A percentile compares a stretch with the other conserved stretches of the same genome.
These are phyloP conservation scores for Misopates orontium DNA, from an alignment of 257 asterid species.

Conservation along the genomic window DNA sequence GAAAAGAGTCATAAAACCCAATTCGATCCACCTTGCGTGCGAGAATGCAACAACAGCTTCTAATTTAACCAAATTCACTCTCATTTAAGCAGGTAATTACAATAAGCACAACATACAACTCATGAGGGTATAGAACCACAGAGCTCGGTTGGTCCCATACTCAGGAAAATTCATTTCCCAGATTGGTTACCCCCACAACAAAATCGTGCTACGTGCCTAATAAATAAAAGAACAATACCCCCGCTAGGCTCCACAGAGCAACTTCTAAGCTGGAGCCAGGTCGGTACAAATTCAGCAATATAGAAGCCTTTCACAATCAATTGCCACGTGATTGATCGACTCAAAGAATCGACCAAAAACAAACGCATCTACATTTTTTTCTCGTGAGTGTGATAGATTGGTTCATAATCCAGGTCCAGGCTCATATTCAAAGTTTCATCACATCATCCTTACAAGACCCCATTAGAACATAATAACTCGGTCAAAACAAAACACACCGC, in stretches of 20 bases:
- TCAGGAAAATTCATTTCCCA: not conserved
- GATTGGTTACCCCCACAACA: not conserved
- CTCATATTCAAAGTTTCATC: no score
- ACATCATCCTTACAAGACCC: no score
- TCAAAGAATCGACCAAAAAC: not conserved
- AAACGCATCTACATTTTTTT: no score
- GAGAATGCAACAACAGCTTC: not conserved
- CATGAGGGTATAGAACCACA: not conserved
- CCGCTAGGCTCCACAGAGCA: no score
- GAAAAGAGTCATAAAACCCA: not conserved
- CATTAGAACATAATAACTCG: not conserved
- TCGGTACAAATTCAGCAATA: no score
- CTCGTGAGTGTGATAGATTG: no score
- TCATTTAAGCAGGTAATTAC: not conserved
- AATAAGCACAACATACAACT: not conserved
- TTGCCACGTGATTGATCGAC: not conserved
- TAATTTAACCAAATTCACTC: not conserved
- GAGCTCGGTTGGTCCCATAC: not conserved
- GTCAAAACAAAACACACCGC: constrained; percentile 14
- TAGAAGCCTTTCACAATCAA: not conserved
- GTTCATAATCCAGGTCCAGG: no score
- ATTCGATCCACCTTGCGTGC: not conserved
- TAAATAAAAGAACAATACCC: no score
- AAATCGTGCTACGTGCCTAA: no score
- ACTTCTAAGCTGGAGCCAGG: no score